Evolutionary conservation across 495 filamentous ascomycete species (phyloP).

Genomic region (Neurospora hispaniola): DNA sequence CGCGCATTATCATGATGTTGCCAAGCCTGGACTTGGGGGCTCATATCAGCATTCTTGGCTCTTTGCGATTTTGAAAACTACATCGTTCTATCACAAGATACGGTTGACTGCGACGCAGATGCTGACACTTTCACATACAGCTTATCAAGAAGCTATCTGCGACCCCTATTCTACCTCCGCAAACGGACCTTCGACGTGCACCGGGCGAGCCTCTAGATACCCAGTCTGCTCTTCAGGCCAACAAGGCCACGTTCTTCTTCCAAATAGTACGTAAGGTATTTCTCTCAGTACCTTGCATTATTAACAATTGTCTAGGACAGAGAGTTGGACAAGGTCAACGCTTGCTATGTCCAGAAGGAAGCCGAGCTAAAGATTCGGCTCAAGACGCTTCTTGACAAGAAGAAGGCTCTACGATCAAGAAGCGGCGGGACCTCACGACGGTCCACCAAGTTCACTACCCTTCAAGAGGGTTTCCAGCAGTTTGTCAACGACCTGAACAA

Average conservation of each 20-base stretch:
- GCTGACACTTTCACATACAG: constrained; percentile 39
- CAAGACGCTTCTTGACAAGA: constrained; percentile 87
- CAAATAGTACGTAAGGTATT: constrained; percentile 55
- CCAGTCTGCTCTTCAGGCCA: constrained; percentile 88
- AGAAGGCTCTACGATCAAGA: constrained; percentile 73
- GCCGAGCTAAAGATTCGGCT: constrained; percentile 93
- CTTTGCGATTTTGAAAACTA: background rate
- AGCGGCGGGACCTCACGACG: constrained; percentile 63
- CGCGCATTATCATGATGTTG: background rate
- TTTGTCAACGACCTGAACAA: constrained; percentile 95
- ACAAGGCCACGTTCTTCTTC: constrained; percentile 98
- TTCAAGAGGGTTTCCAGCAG: constrained; percentile 94
- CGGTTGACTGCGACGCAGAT: background rate
- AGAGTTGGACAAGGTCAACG: constrained; percentile 96
- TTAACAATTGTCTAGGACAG: constrained; percentile 57
- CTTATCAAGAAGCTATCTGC: constrained; percentile 97
- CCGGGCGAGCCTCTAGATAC: constrained; percentile 45
- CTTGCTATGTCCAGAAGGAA: constrained; percentile 95
- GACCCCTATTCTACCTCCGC: constrained; percentile 69
- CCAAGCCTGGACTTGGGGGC: background rate
- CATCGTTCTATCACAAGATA: background rate
- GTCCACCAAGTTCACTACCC: constrained; percentile 81
- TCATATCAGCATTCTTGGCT: background rate
- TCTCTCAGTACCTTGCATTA: background rate
- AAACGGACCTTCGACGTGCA: constrained; percentile 48